Percentiles rank a stretch among this genome's conserved stretches.
phyloP scores from a whole-genome alignment of 148 eudicot species.

The Arctostaphylos glauca region DNA sequence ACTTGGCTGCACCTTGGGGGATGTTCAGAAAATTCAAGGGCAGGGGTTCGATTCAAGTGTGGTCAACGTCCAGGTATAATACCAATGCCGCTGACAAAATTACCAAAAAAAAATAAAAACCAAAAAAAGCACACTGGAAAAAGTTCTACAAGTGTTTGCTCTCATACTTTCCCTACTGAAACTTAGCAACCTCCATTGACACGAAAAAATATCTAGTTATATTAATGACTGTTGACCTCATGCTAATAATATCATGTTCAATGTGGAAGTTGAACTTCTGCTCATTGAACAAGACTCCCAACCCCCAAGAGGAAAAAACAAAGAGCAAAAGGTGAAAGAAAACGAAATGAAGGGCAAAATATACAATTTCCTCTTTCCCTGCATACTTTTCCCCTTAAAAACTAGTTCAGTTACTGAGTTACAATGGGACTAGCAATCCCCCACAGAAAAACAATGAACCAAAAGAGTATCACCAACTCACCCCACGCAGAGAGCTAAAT shows the following conservation, averaged over 20 bases:
- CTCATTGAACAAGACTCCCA: not conserved
- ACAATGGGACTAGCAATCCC: not conserved
- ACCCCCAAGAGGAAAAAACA: not conserved
- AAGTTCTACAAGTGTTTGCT: not conserved
- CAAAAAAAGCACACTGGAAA: not conserved
- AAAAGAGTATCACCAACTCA: slow-evolving; percentile 30
- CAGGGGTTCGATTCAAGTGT: not conserved
- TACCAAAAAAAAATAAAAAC: not conserved
- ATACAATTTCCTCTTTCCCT: not conserved
- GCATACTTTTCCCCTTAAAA: not conserved
- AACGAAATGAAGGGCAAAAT: not conserved
- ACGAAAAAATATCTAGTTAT: not conserved
- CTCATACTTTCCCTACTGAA: not conserved
- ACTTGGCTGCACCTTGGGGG: not conserved
- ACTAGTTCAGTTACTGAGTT: not conserved
- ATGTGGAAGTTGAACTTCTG: not conserved
- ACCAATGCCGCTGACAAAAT: not conserved
- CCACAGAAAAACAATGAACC: not conserved
- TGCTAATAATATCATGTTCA: not conserved
- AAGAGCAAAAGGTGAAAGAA: not conserved
- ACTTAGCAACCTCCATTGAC: not conserved
- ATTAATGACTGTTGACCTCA: not conserved
- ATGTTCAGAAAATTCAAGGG: not conserved
- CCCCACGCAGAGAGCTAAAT: slow-evolving; percentile 86
- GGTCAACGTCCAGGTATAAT: not conserved